Percentiles rank a stretch among this genome's conserved stretches.
Conservation (phyloP, 495 filamentous ascomycete species). For the Hyaloscypha variabilis region DNA sequence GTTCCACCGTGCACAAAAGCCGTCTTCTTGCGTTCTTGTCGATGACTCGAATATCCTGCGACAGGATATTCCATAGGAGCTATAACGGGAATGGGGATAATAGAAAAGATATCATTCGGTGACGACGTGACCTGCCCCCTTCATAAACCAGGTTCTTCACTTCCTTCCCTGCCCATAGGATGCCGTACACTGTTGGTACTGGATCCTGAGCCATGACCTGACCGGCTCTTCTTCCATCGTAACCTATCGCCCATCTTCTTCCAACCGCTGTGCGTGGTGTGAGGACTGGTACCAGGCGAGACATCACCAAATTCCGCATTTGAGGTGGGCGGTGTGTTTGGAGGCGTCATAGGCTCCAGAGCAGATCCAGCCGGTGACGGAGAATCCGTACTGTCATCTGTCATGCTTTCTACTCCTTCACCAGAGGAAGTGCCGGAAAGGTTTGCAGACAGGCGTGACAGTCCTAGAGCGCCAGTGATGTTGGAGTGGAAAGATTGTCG, state of each 20-base stretch:
- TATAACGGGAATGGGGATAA: slow-evolving; percentile 30
- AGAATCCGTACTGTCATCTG: slow-evolving; percentile 53
- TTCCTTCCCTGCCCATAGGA: slow-evolving; percentile 34
- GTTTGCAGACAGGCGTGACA: slow-evolving; percentile 27
- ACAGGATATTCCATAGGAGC: slow-evolving; percentile 27
- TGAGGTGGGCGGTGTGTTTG: slow-evolving; percentile 77
- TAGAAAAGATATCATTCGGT: slow-evolving; percentile 33
- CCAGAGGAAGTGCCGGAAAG: slow-evolving; percentile 26
- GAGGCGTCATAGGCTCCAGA: slow-evolving; percentile 82
- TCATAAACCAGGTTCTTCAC: slow-evolving; percentile 48
- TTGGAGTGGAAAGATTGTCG: slow-evolving; percentile 30
- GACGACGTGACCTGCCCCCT: slow-evolving; percentile 55
- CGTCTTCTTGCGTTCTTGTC: slow-evolving; percentile 21
- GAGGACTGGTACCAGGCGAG: slow-evolving; percentile 28
- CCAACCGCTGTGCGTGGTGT: slow-evolving; percentile 57
- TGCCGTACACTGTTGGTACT: slow-evolving; percentile 29
- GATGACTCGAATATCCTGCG: slow-evolving; percentile 21
- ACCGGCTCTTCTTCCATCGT: slow-evolving; percentile 51
- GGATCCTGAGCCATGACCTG: slow-evolving; percentile 34
- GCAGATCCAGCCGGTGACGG: slow-evolving; percentile 46
- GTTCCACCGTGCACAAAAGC: slow-evolving; percentile 28
- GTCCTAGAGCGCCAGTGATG: slow-evolving; percentile 28
- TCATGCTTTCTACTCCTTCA: slow-evolving; percentile 35
- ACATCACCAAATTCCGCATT: slow-evolving; percentile 40
- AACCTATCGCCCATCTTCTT: slow-evolving; percentile 84